Evolutionary conservation across 2,329 filamentous ascomycete species (phyloP).

Genomic region (Drechslera avenae): DNA sequence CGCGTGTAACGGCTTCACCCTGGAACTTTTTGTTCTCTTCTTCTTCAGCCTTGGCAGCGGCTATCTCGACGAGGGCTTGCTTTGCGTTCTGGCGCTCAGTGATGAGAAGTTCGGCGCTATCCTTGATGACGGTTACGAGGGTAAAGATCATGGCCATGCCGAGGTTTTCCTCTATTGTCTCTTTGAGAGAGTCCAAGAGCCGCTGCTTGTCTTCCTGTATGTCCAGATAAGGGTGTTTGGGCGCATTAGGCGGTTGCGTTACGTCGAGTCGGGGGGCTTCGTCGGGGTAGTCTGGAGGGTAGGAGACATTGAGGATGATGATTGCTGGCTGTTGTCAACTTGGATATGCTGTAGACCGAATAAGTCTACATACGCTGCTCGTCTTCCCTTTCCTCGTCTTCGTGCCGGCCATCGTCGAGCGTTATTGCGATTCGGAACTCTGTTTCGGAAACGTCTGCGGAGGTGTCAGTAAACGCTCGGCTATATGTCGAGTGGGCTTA

Average conservation of each 20-base stretch:
- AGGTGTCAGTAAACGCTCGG: conserved; percentile 19
- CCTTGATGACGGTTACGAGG: conserved; percentile 83
- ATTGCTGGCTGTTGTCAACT: conserved; percentile 54
- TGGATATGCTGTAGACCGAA: background rate
- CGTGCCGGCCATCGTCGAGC: conserved; percentile 69
- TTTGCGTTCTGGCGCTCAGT: conserved; percentile 70
- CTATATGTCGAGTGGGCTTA: background rate
- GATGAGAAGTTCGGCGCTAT: conserved; percentile 85
- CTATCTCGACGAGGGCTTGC: conserved; percentile 59
- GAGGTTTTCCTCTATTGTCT: conserved; percentile 86
- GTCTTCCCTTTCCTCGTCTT: conserved; percentile 63
- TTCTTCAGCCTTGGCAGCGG: conserved; percentile 70
- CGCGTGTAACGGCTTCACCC: conserved; percentile 83
- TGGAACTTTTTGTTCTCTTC: conserved; percentile 98
- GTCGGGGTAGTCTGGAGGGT: conserved; percentile 90
- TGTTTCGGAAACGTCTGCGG: conserved; percentile 81
- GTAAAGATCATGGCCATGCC: conserved; percentile 99
- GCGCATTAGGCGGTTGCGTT: conserved; percentile 70
- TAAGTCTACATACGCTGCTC: conserved; percentile 52
- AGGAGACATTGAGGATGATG: conserved; percentile 82
- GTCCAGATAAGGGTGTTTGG: conserved; percentile 74
- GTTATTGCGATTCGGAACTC: conserved; percentile 85
- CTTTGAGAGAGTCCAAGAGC: conserved; percentile 72
- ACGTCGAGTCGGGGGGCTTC: conserved; percentile 83
- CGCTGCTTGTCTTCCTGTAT: conserved; percentile 77